Percentiles rank a stretch among this genome's conserved stretches.
Conservation (phyloP, 192 early-diverging fungal species). For the Physocladia obscura region DNA sequence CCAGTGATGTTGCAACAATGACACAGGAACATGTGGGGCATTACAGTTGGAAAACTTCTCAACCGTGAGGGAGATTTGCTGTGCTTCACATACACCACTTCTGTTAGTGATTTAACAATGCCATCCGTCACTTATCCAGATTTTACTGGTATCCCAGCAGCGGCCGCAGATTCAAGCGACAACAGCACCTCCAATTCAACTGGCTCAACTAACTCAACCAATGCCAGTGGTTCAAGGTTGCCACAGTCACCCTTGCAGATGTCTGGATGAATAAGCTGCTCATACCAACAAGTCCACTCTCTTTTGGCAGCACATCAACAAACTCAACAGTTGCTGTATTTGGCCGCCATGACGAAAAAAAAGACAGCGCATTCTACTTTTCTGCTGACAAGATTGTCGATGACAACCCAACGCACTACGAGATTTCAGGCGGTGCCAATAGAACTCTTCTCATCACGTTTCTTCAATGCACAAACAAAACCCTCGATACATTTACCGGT, state of each 20-base stretch:
- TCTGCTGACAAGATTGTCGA: too few species aligned
- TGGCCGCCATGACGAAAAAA: too few species aligned
- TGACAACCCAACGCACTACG: too few species aligned
- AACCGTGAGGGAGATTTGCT: not conserved
- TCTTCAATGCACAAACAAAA: not conserved
- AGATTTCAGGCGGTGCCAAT: not conserved
- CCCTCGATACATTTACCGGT: not conserved
- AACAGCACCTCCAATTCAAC: not conserved
- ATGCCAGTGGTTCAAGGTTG: not conserved
- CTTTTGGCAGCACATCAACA: not conserved
- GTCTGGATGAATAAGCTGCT: slow-evolving; percentile 6
- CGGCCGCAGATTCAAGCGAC: not conserved
- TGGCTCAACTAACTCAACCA: too few species aligned
- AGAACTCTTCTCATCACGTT: not conserved
- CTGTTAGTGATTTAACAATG: slow-evolving; percentile 4
- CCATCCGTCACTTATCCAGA: not conserved
- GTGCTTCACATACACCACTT: slow-evolving; percentile 19
- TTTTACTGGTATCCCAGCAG: not conserved
- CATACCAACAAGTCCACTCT: not conserved
- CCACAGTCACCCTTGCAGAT: not conserved
- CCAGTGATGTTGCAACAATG: not conserved
- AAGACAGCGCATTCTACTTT: too few species aligned
- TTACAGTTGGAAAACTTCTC: slow-evolving; percentile 1
- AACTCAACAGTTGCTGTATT: not conserved
- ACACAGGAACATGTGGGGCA: not conserved